Evolutionary conservation across 2,329 filamentous ascomycete genomes (phyloP).

Genomic region (Pyrenochaeta sp.): DNA sequence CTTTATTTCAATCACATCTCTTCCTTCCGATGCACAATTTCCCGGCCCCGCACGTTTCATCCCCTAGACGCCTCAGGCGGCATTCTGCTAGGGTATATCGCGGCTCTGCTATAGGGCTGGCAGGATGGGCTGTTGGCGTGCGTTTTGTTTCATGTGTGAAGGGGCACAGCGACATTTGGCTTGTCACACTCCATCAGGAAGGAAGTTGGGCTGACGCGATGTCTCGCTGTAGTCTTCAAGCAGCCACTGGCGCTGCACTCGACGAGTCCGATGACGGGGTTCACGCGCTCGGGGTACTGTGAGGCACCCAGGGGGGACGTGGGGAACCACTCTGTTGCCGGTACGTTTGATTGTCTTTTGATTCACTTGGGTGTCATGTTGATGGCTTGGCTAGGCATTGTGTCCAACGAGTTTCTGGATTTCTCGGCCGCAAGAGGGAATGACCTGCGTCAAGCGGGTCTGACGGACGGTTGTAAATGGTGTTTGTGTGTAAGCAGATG

Average conservation of each 20-base stretch:
- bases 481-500: constrained; percentile 67
- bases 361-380: not conserved
- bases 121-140: no score
- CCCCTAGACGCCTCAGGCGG: no score
- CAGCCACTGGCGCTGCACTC: constrained; percentile 66
- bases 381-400: constrained; percentile 42
- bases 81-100: no score
- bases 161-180: no score
- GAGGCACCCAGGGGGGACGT: constrained; percentile 60
- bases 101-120: no score
- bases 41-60: no score
- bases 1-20: no score
- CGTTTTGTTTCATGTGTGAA: not conserved
- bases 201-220: no score
- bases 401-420: constrained; percentile 69
- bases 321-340: constrained; percentile 68
- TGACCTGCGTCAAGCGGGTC: constrained; percentile 62
- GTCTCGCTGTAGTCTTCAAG: constrained; percentile 62
- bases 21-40: no score
- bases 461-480: constrained; percentile 68
- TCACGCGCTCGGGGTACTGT: constrained; percentile 68
- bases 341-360: constrained; percentile 21
- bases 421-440: constrained; percentile 67
- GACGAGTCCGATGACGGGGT: constrained; percentile 66
- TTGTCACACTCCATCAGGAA: no score